Conservation (phyloP, 345 rosid genomes). For the Noccaea caerulescens region DNA sequence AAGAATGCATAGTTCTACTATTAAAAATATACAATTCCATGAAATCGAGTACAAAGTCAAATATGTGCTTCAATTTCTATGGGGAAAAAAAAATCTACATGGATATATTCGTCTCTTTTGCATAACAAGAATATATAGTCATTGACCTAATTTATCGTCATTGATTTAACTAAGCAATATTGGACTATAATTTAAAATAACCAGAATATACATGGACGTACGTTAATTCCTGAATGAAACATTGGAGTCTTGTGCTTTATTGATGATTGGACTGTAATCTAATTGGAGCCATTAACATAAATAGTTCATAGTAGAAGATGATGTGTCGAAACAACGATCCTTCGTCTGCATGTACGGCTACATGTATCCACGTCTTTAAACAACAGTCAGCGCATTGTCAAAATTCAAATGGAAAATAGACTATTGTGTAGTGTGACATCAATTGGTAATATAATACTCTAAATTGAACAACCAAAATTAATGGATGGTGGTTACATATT, state of each 20-base stretch:
- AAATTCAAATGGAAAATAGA: constrained; percentile 13
- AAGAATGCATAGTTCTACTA: neutral
- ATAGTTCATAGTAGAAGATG: constrained; percentile 35
- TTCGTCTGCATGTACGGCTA: constrained; percentile 30
- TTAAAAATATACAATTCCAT: neutral
- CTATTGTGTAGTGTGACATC: constrained; percentile 14
- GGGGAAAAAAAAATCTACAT: neutral
- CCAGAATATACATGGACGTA: neutral
- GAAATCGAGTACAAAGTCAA: constrained; percentile 1
- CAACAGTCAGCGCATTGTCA: constrained; percentile 28
- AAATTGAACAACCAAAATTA: neutral
- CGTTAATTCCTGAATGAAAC: neutral
- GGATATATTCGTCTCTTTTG: neutral
- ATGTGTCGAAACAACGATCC: constrained; percentile 31
- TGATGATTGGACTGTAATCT: neutral
- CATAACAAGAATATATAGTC: neutral
- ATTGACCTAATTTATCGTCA: neutral
- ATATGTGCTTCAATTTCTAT: neutral
- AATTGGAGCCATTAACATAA: constrained; percentile 17
- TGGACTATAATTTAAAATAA: neutral
- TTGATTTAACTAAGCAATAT: neutral
- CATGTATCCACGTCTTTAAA: constrained; percentile 25
- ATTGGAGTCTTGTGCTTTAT: neutral
- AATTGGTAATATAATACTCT: neutral
- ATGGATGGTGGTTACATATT: constrained; percentile 22